phyloP scores from a whole-genome alignment of 306 rosid genomes.

The Quercus parvula region DNA sequence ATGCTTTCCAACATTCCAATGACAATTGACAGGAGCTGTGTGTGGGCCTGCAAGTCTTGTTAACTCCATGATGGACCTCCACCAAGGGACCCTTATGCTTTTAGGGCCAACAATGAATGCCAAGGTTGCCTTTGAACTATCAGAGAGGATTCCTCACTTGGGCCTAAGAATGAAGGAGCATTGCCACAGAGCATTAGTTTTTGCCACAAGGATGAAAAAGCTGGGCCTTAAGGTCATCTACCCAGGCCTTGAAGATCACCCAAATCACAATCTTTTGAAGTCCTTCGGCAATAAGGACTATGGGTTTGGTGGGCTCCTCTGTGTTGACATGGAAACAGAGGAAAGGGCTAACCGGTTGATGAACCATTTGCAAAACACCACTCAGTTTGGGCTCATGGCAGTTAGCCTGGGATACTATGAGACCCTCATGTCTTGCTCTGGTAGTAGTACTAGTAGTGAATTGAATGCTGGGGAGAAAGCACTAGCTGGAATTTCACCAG shows the following conservation, averaged over 20 bases:
- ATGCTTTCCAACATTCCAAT: too few relatives aligned
- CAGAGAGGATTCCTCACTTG: constrained; percentile 83
- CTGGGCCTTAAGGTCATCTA: constrained; percentile 70
- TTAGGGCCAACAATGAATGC: constrained; percentile 95
- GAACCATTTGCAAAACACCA: constrained; percentile 62
- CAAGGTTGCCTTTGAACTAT: constrained; percentile 82
- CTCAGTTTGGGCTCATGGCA: constrained; percentile 86
- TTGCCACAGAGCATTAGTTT: constrained; percentile 51
- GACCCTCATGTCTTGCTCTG: constrained; percentile 91
- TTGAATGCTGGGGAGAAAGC: constrained; percentile 52
- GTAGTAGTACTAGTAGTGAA: constrained; percentile 92
- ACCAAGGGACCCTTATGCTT: constrained; percentile 87
- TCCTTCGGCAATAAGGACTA: constrained; percentile 59
- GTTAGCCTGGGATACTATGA: constrained; percentile 90
- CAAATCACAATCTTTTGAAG: constrained; percentile 54
- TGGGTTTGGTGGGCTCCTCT: constrained; percentile 78
- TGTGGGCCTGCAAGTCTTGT: constrained; percentile 77
- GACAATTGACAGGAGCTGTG: constrained; percentile 55
- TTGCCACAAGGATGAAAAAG: constrained; percentile 54
- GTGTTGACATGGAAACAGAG: constrained; percentile 88
- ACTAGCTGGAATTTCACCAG: constrained; percentile 82
- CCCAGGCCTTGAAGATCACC: constrained; percentile 85
- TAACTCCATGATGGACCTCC: constrained; percentile 89
- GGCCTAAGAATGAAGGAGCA: constrained; percentile 82
- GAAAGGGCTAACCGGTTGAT: constrained; percentile 74